Evolutionary conservation across 169 alveolate species (phyloP).

Genomic region (Plasmodium yoelii): DNA sequence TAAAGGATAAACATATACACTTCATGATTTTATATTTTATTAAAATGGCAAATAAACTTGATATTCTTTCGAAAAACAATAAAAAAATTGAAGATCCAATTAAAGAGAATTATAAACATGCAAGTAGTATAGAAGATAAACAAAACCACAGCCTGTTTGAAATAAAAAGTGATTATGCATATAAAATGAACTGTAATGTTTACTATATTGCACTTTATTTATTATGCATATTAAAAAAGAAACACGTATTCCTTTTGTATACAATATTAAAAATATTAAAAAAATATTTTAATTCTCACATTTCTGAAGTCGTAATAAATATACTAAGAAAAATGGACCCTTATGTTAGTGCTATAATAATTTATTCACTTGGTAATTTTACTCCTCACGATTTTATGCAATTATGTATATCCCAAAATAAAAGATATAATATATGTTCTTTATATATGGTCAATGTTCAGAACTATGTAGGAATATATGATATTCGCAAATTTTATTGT

Average conservation of each 20-base stretch:
- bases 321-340: conserved; percentile 75
- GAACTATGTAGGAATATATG: conserved; percentile 72
- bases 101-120: neutral
- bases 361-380: conserved; percentile 62
- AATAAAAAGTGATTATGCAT: conserved; percentile 56
- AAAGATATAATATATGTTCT: conserved; percentile 42
- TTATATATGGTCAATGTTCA: conserved; percentile 72
- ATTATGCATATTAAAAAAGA: conserved; percentile 51
- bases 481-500: conserved; percentile 74
- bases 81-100: no score
- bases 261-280: conserved; percentile 40
- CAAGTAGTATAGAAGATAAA: neutral
- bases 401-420: conserved; percentile 19
- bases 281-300: conserved; percentile 38
- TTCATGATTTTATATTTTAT: conserved; percentile 10
- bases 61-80: no score
- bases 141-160: conserved; percentile 9
- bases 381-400: conserved; percentile 72
- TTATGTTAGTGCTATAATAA: conserved; percentile 66
- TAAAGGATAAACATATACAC: conserved; percentile 16
- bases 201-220: conserved; percentile 59
- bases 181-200: conserved; percentile 63
- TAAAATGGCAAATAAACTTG: neutral
- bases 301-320: conserved; percentile 64
- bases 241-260: conserved; percentile 50